A percentile compares a stretch with the other conserved stretches of the same genome.
These are phyloP conservation scores for Glomus cerebriforme DNA, from an alignment of 192 early-diverging fungal species.

Conservation along the genomic window DNA sequence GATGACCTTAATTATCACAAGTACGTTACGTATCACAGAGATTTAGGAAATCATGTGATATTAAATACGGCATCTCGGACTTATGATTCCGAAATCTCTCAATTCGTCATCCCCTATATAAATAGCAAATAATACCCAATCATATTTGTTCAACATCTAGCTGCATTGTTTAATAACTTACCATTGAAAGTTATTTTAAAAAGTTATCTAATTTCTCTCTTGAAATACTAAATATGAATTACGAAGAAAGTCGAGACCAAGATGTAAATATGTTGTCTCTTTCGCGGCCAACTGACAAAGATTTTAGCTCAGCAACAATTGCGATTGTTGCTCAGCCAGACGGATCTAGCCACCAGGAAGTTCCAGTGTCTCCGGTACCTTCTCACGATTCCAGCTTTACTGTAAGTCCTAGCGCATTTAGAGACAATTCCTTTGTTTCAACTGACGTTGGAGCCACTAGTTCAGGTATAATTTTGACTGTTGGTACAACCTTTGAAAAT, in stretches of 20 bases:
- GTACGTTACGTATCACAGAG: no score
- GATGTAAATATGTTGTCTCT: neutral
- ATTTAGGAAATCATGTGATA: no score
- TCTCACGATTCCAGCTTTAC: slow-evolving; percentile 1
- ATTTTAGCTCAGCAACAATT: neutral
- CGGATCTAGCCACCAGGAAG: slow-evolving; percentile 13
- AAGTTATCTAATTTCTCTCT: neutral
- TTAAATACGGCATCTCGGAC: neutral
- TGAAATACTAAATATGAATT: neutral
- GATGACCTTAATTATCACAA: no score
- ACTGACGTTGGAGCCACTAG: slow-evolving; percentile 6
- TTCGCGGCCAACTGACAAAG: neutral
- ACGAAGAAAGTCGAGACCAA: neutral
- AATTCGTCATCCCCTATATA: no score
- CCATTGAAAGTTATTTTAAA: neutral
- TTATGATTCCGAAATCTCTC: neutral
- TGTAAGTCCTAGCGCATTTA: neutral
- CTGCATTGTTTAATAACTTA: neutral
- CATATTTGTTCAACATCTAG: neutral
- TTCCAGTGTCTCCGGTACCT: neutral
- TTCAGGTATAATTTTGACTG: slow-evolving; percentile 10
- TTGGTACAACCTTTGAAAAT: slow-evolving; percentile 26
- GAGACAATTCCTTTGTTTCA: neutral
- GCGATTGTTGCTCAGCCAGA: slow-evolving; percentile 5
- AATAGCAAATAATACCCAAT: neutral